Percentiles rank a stretch among this genome's conserved stretches.
These are phyloP conservation scores for Pseudocercospora cruenta DNA, from an alignment of 2,329 filamentous ascomycete species.

Conservation along the genomic window DNA sequence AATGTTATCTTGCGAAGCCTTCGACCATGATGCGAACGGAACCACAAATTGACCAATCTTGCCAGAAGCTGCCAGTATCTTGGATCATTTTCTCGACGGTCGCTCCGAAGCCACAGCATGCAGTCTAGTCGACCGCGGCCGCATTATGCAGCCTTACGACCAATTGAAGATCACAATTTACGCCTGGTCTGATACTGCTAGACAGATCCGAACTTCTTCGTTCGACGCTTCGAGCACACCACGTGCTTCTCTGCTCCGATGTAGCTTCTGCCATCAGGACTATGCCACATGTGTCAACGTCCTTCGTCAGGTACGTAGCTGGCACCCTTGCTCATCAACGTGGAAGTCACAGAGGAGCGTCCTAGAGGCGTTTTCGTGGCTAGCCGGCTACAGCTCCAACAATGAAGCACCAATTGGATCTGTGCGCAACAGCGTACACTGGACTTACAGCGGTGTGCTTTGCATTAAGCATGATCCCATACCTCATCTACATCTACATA, in stretches of 20 bases:
- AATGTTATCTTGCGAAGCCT: neutral
- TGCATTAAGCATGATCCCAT: neutral
- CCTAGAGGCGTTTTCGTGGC: constrained; percentile 2
- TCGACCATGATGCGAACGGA: neutral
- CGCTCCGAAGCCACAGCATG: constrained; percentile 11
- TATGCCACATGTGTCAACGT: neutral
- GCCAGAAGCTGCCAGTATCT: neutral
- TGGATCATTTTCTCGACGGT: constrained; percentile 2
- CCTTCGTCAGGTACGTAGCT: neutral
- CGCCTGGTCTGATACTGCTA: constrained; percentile 1
- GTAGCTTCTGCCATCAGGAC: neutral
- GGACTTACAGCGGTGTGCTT: constrained; percentile 1
- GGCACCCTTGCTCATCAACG: neutral
- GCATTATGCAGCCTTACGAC: neutral
- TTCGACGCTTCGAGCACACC: neutral
- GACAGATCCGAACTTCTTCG: neutral
- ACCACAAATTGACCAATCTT: neutral
- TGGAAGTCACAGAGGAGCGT: constrained; percentile 5
- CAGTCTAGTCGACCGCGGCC: constrained; percentile 2
- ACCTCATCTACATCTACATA: neutral
- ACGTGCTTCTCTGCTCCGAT: neutral
- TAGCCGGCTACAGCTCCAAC: neutral
- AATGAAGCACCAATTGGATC: constrained; percentile 1
- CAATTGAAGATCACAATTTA: neutral
- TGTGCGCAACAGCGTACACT: neutral